Evolutionary conservation across 2,329 filamentous ascomycete genomes (phyloP).

Genomic region (Neofusicoccum kwambonambiense): DNA sequence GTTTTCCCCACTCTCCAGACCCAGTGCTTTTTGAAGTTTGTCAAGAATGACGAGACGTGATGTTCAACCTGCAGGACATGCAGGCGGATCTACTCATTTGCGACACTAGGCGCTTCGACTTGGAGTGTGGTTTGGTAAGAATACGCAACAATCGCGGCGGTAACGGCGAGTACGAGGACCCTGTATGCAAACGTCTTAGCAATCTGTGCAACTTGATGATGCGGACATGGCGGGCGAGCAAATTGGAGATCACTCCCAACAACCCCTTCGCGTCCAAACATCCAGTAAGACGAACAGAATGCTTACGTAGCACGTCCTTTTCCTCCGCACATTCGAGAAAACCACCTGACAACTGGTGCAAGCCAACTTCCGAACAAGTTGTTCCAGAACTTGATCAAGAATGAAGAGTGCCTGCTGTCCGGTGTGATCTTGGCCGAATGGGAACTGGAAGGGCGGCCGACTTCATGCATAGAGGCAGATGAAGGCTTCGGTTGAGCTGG

Average conservation of each 20-base stretch:
- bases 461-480: not conserved
- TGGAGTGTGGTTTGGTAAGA: not conserved
- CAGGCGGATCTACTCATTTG: not conserved
- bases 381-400: constrained; percentile 13
- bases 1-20: not conserved
- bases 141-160: not conserved
- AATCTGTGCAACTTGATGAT: constrained; percentile 8
- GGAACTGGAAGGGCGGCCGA: not conserved
- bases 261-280: constrained; percentile 7
- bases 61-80: not conserved
- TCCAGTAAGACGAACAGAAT: constrained; percentile 14
- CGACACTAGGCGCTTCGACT: not conserved
- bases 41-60: not conserved
- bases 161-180: not conserved
- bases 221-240: constrained; percentile 5
- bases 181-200: constrained; percentile 4
- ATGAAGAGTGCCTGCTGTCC: not conserved
- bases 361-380: constrained; percentile 16
- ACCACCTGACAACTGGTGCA: constrained; percentile 2
- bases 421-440: not conserved
- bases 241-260: constrained; percentile 10
- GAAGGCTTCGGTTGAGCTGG: not conserved
- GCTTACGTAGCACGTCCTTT: constrained; percentile 18
- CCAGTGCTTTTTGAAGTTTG: not conserved
- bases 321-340: constrained; percentile 11